Percentiles rank a stretch among this genome's conserved stretches.
These are phyloP conservation scores for Nannochloropsis granulata DNA, from an alignment of 108 stramenopile species.

Conservation along the genomic window DNA sequence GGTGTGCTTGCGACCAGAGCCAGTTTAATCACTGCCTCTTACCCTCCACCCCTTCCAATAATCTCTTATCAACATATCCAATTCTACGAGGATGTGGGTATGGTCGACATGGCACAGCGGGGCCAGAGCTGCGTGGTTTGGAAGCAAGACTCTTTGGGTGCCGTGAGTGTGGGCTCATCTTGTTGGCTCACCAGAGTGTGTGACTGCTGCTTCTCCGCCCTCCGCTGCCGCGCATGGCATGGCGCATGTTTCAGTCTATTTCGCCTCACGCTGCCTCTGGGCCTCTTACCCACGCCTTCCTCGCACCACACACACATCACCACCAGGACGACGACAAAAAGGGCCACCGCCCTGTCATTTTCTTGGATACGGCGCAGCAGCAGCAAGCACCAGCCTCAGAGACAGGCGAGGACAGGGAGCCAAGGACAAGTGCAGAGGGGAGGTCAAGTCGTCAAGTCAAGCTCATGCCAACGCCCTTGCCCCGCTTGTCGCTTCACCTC, in stretches of 20 bases:
- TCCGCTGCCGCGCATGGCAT: not conserved
- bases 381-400: conserved; percentile 2
- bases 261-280: not conserved
- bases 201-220: not conserved
- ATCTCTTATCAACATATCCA: not conserved
- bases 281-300: not conserved
- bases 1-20: not conserved
- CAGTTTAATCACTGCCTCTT: not conserved
- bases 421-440: not conserved
- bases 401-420: not conserved
- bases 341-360: conserved; percentile 5
- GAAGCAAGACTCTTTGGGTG: no score
- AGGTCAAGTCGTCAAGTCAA: not conserved
- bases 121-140: no score
- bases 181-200: not conserved
- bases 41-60: not conserved
- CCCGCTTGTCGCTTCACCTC: not conserved
- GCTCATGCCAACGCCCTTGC: not conserved
- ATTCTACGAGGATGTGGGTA: not conserved
- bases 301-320: not conserved
- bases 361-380: not conserved
- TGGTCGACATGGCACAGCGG: no score
- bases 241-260: not conserved
- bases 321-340: not conserved
- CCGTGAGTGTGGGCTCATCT: not conserved